Percentiles rank a stretch among this genome's conserved stretches.
Evolutionary conservation across 345 rosid species (phyloP).

Genomic region (Murraya paniculata): DNA sequence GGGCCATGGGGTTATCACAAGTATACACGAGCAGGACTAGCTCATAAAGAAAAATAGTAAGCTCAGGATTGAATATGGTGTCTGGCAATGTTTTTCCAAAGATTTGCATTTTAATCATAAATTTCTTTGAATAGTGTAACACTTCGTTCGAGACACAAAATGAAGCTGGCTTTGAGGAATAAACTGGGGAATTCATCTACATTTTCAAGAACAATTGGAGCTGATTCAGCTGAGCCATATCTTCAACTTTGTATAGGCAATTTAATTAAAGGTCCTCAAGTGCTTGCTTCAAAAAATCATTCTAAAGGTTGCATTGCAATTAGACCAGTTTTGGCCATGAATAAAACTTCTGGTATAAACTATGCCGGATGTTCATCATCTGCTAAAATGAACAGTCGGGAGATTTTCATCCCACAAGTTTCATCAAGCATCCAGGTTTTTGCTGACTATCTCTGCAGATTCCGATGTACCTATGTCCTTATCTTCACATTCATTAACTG

Average conservation of each 20-base stretch:
- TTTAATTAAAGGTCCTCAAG: neutral
- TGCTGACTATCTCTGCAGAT: neutral
- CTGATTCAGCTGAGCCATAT: neutral
- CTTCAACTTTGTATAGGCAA: neutral
- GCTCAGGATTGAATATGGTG: neutral
- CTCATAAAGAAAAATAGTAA: conserved; percentile 5
- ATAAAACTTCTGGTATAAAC: neutral
- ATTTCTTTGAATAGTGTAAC: conserved; percentile 5
- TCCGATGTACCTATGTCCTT: neutral
- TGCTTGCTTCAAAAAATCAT: neutral
- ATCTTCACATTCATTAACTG: neutral
- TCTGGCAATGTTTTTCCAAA: neutral
- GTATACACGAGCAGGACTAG: neutral
- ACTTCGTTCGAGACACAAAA: conserved; percentile 7
- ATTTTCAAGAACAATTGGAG: neutral
- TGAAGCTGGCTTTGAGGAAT: neutral
- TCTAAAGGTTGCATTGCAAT: neutral
- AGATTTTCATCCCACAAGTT: neutral
- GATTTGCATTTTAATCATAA: neutral
- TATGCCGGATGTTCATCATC: neutral
- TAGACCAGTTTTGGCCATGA: neutral
- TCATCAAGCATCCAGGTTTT: neutral
- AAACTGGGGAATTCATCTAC: neutral
- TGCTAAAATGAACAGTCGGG: neutral
- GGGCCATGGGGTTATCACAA: neutral